Conservation (phyloP, 176 grass and related monocot genomes). For the Tuctoria greenei region DNA sequence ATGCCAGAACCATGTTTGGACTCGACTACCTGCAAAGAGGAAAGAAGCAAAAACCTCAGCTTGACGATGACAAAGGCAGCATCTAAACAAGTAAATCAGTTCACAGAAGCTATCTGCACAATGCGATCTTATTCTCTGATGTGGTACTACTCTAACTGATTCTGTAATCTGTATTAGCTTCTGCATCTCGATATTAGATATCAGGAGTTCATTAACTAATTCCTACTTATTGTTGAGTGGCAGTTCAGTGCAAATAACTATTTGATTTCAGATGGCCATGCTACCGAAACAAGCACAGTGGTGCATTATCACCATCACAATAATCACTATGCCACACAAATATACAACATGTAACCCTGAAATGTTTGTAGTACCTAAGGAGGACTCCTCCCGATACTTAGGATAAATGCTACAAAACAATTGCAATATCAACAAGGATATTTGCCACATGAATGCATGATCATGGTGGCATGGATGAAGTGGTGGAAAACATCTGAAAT, state of each 20-base stretch:
- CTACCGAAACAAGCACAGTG: conserved; percentile 1
- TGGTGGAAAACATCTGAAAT: too few species aligned
- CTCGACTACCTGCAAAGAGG: conserved; percentile 43
- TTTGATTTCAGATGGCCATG: background rate
- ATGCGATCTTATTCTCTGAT: too few species aligned
- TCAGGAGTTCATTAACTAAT: conserved; percentile 1
- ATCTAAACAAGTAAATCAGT: conserved; percentile 10
- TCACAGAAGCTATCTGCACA: background rate
- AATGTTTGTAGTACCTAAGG: too few species aligned
- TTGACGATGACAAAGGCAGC: background rate
- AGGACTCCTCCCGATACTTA: too few species aligned
- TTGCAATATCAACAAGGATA: too few species aligned
- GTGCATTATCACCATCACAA: background rate
- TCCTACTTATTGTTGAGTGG: background rate
- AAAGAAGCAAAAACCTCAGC: conserved; percentile 30
- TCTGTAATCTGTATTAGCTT: background rate
- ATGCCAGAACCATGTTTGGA: conserved; percentile 22
- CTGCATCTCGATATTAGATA: background rate
- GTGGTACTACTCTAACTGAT: too few species aligned
- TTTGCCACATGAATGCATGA: too few species aligned
- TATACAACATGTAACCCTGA: conserved; percentile 7
- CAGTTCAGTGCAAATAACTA: background rate
- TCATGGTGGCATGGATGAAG: too few species aligned
- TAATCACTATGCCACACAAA: background rate
- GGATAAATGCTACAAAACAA: too few species aligned